These are phyloP conservation scores for Suillus ampliporus DNA, from an alignment of 768 basidiomycete species.

Conservation along the genomic window DNA sequence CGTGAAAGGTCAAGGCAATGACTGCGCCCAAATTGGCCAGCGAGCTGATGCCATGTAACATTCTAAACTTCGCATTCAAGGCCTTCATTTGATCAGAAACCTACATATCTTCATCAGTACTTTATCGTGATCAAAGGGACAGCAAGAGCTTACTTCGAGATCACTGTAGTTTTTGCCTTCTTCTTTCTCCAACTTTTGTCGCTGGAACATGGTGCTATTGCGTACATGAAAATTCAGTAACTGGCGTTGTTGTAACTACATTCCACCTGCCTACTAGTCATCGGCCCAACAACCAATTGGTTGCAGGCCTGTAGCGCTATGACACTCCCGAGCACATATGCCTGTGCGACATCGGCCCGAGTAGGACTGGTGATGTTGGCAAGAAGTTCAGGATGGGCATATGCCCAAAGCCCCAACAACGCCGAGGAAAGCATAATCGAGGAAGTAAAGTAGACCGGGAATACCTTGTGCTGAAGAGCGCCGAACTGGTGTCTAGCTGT, in stretches of 20 bases:
- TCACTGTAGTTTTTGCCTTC: slow-evolving; percentile 74
- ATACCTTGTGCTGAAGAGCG: slow-evolving; percentile 72
- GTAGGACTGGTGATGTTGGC: slow-evolving; percentile 51
- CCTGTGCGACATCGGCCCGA: slow-evolving; percentile 67
- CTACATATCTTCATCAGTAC: slow-evolving; percentile 39
- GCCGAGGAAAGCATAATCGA: slow-evolving; percentile 59
- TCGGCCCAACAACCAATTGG: slow-evolving; percentile 71
- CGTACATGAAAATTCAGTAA: background rate
- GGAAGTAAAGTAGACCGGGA: slow-evolving; percentile 75
- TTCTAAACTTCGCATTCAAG: slow-evolving; percentile 68
- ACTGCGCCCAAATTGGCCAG: slow-evolving; percentile 67
- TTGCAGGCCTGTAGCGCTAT: slow-evolving; percentile 61
- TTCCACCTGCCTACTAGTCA: slow-evolving; percentile 65
- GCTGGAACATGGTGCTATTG: slow-evolving; percentile 73
- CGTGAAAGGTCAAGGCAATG: slow-evolving; percentile 67
- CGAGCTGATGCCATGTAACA: slow-evolving; percentile 72
- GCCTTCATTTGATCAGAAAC: slow-evolving; percentile 73
- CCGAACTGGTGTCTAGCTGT: slow-evolving; percentile 76
- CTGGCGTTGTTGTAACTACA: slow-evolving; percentile 4
- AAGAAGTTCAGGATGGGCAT: slow-evolving; percentile 60
- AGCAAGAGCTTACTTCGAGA: slow-evolving; percentile 53
- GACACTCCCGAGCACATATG: slow-evolving; percentile 57
- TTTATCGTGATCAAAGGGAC: slow-evolving; percentile 15
- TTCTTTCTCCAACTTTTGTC: slow-evolving; percentile 74
- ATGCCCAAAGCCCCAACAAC: slow-evolving; percentile 63